phyloP scores from a whole-genome alignment of 371 early-diverging fungal genomes.

The Mucor sp. region DNA sequence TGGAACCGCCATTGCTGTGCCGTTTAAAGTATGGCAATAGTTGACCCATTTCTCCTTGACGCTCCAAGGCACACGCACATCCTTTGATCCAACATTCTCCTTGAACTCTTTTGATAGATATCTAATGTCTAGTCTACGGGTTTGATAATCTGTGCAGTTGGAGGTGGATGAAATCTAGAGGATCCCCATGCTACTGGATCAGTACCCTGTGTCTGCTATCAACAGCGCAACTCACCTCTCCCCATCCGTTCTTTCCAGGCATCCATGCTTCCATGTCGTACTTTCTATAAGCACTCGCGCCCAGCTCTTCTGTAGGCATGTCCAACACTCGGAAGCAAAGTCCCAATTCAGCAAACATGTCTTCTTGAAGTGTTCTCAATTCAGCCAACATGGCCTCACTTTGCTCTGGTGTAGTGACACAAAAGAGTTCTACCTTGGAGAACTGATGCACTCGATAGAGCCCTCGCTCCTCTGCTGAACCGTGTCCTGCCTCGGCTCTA shows the following conservation, averaged over 20 bases:
- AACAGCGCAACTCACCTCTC: slow-evolving; percentile 64
- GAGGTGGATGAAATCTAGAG: slow-evolving; percentile 75
- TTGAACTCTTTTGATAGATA: slow-evolving; percentile 40
- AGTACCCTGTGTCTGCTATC: no score
- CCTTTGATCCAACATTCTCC: slow-evolving; percentile 34
- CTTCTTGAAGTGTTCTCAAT: slow-evolving; percentile 73
- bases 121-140: slow-evolving; percentile 74
- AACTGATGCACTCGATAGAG: slow-evolving; percentile 95
- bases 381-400: slow-evolving; percentile 75
- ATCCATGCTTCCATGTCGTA: slow-evolving; percentile 97
- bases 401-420: slow-evolving; percentile 65
- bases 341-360: slow-evolving; percentile 78
- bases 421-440: slow-evolving; percentile 92
- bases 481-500: slow-evolving; percentile 88
- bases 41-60: slow-evolving; percentile 42
- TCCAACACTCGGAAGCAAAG: slow-evolving; percentile 83
- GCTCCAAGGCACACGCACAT: slow-evolving; percentile 20
- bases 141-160: slow-evolving; percentile 89
- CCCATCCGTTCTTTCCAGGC: slow-evolving; percentile 89
- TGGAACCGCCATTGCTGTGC: slow-evolving; percentile 93
- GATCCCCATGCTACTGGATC: background rate
- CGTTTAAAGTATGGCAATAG: slow-evolving; percentile 92
- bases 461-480: slow-evolving; percentile 86
- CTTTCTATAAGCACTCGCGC: slow-evolving; percentile 90
- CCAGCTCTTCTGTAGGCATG: slow-evolving; percentile 94